phyloP scores from a whole-genome alignment of 768 basidiomycete species.

The Suillus clintonianus region DNA sequence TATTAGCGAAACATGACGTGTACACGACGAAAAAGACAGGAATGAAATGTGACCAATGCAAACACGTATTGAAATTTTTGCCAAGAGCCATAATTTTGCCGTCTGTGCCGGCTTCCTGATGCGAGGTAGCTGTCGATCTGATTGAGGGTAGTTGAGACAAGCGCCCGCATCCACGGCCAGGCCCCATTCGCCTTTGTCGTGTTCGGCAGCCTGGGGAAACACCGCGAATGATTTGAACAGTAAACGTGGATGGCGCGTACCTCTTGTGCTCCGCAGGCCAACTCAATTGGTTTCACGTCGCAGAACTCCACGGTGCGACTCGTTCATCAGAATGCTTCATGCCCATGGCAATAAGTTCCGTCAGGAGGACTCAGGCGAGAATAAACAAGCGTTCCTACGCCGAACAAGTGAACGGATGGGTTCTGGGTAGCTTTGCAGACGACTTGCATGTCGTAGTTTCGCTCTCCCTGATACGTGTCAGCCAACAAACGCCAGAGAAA shows the following conservation, averaged over 20 bases:
- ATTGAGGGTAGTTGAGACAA: conserved; percentile 63
- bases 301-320: conserved; percentile 97
- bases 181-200: conserved; percentile 98
- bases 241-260: conserved; percentile 40
- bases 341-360: conserved; percentile 81
- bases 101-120: too few species aligned
- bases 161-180: conserved; percentile 97
- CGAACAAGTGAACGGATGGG: conserved; percentile 84
- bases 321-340: conserved; percentile 93
- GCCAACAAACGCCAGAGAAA: neutral
- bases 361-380: conserved; percentile 13
- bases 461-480: conserved; percentile 71
- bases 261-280: conserved; percentile 90
- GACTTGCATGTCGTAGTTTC: conserved; percentile 99
- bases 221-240: conserved; percentile 9
- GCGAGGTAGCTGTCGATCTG: too few species aligned
- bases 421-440: conserved; percentile 98
- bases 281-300: conserved; percentile 93
- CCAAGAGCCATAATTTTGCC: too few species aligned
- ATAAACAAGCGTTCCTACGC: conserved; percentile 52
- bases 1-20: too few species aligned
- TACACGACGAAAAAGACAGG: too few species aligned
- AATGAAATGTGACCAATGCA: too few species aligned
- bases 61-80: too few species aligned
- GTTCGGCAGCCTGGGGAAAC: conserved; percentile 73